phyloP scores from a whole-genome alignment of 2,329 filamentous ascomycete species.

The Botryotinia convoluta region DNA sequence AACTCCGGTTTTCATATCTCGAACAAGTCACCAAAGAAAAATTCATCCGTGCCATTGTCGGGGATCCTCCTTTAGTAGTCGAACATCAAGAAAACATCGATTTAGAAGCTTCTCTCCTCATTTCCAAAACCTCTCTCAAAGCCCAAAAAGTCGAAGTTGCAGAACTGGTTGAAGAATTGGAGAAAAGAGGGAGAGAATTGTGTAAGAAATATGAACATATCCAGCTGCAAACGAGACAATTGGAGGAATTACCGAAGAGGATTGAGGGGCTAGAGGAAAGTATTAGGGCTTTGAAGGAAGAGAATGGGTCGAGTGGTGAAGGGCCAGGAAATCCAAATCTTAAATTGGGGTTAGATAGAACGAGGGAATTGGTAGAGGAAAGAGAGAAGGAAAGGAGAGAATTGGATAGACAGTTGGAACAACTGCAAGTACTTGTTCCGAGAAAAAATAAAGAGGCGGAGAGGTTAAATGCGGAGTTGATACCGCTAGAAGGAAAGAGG shows the following conservation, averaged over 20 bases:
- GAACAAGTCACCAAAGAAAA: constrained; percentile 99
- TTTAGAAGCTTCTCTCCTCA: constrained; percentile 66
- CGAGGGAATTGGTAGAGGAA: constrained; percentile 51
- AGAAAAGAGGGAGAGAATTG: constrained; percentile 59
- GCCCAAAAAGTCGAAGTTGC: constrained; percentile 76
- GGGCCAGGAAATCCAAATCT: constrained; percentile 39
- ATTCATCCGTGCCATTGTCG: constrained; percentile 89
- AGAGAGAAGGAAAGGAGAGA: constrained; percentile 52
- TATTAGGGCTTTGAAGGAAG: constrained; percentile 46
- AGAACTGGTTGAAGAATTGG: constrained; percentile 69
- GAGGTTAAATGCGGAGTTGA: constrained; percentile 64
- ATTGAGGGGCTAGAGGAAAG: constrained; percentile 49
- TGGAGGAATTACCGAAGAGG: constrained; percentile 52
- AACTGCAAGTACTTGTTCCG: constrained; percentile 59
- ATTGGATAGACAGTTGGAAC: constrained; percentile 62
- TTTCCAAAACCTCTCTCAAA: constrained; percentile 73
- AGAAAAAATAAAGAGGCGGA: constrained; percentile 67
- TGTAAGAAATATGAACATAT: constrained; percentile 52
- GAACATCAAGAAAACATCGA: constrained; percentile 77
- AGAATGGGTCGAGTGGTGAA: constrained; percentile 43
- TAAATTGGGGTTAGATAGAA: constrained; percentile 57
- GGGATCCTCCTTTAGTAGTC: constrained; percentile 83
- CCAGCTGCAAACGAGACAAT: constrained; percentile 47
- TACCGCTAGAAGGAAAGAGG: constrained; percentile 64
- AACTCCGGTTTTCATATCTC: constrained; percentile 94